Evolutionary conservation across 768 basidiomycete species (phyloP).

Genomic region (Clathrus columnatus): DNA sequence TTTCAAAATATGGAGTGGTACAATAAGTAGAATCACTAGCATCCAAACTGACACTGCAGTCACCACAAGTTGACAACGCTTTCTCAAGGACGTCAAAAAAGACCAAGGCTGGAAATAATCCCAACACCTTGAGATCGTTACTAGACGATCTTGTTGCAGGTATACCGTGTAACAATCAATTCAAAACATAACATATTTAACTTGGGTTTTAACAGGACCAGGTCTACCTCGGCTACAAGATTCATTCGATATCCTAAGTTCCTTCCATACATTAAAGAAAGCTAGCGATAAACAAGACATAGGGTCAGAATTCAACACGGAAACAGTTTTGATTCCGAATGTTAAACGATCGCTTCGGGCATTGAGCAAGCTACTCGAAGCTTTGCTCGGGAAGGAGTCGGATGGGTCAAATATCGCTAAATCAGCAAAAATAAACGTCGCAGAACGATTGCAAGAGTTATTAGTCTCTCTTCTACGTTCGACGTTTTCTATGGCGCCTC

Average conservation of each 20-base stretch:
- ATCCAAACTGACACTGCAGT: not conserved
- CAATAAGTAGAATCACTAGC: not conserved
- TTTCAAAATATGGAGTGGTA: not conserved
- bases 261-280: conserved; percentile 1
- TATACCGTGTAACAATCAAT: not conserved
- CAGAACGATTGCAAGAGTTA: not conserved
- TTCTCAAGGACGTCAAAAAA: conserved; percentile 1
- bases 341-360: conserved; percentile 4
- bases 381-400: not conserved
- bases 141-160: conserved; percentile 1
- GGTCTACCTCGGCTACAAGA: conserved; percentile 1
- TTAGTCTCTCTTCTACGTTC: conserved; percentile 2
- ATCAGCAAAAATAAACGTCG: not conserved
- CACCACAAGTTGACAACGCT: not conserved
- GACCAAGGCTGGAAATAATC: not conserved
- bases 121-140: not conserved
- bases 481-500: conserved; percentile 1
- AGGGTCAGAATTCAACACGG: not conserved
- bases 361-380: conserved; percentile 4
- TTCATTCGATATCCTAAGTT: conserved; percentile 8
- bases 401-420: not conserved
- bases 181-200: not conserved
- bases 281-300: not conserved
- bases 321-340: conserved; percentile 2
- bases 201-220: not conserved